A percentile compares a stretch with the other conserved stretches of the same genome.
Conservation (phyloP, 2,329 filamentous ascomycete species). For the Diaporthe amygdali region DNA sequence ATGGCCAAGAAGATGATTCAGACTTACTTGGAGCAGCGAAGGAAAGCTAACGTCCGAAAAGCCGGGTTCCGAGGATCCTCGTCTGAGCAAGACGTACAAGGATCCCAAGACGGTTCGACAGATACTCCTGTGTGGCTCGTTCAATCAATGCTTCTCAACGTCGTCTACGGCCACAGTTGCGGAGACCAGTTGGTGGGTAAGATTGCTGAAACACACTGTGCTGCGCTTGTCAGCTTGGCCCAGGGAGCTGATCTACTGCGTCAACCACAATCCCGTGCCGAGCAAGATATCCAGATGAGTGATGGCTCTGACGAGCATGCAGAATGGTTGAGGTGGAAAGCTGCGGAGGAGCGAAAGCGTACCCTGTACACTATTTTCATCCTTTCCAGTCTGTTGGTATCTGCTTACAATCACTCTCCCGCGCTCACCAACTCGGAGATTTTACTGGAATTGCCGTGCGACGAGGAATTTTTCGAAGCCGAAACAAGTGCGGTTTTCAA, state of each 20-base stretch:
- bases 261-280: conserved; percentile 49
- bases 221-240: conserved; percentile 87
- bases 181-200: conserved; percentile 90
- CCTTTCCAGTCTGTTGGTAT: conserved; percentile 87
- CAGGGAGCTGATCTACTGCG: conserved; percentile 79
- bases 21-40: conserved; percentile 87
- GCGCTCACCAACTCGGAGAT: conserved; percentile 95
- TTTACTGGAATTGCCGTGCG: conserved; percentile 84
- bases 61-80: conserved; percentile 60
- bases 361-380: conserved; percentile 92
- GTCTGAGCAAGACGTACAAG: conserved; percentile 51
- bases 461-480: conserved; percentile 88
- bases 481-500: conserved; percentile 84
- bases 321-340: conserved; percentile 92
- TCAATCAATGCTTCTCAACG: conserved; percentile 94
- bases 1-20: conserved; percentile 96
- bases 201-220: conserved; percentile 90
- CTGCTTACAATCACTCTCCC: conserved; percentile 91
- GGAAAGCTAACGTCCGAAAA: conserved; percentile 80
- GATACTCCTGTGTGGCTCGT: conserved; percentile 93
- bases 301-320: conserved; percentile 63
- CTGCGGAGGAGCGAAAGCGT: conserved; percentile 86
- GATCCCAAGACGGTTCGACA: conserved; percentile 59
- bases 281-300: conserved; percentile 62
- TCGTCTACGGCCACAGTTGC: conserved; percentile 94